Evolutionary conservation across 2,329 filamentous ascomycete species (phyloP), one percentile per base, ranked within the genome.

Genomic region (Dactylellina leptospora): DNA sequence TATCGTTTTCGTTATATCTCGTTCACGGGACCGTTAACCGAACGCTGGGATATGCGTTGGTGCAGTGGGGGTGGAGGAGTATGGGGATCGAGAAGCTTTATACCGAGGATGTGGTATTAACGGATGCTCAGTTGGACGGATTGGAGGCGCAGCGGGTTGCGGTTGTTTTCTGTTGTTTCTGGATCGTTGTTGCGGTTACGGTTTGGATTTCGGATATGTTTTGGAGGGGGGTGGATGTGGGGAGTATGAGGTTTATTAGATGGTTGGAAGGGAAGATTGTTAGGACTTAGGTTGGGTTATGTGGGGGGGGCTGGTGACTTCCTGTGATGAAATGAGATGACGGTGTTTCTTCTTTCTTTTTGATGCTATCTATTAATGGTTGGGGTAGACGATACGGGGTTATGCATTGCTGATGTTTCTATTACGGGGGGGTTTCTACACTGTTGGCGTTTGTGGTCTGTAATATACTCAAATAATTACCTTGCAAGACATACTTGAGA

Each of bases 201-300:
- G 22, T 53, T 9, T 53, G 48, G n/a, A n/a, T 23, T 5, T 11
- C 48, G 16, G 48, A 53, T 53, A 33, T 53, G 10, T 4, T 53
- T 20, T 53, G 48, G 48, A 53, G 48, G 25, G 27, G 2, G 13
- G 48, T 33, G 2, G 48, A 53, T 53, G 3, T 36, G 48, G 11
- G 6, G 2, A 53, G 48, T 25, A 28, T 53, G 5, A 53, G 16
- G 25, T 53, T 53, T 25, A 33, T 33, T 10, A 22, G 27, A 18
- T 53, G 48, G 48, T 38, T 53, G 48, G 48, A 53, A 18, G 11
- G 27, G 2, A 53, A 53, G 18, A n/a, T 53, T 25, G n/a, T 36
- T 2, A 53, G 48, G 16, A 16, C 27, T 16, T 36, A 3, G 44
- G n/a, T 23, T 4, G 44, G 16, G 22, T 36, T 9, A 36, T 36